Evolutionary conservation across 2,329 filamentous ascomycete genomes (phyloP).

Genomic region (Scedosporium apiospermum): DNA sequence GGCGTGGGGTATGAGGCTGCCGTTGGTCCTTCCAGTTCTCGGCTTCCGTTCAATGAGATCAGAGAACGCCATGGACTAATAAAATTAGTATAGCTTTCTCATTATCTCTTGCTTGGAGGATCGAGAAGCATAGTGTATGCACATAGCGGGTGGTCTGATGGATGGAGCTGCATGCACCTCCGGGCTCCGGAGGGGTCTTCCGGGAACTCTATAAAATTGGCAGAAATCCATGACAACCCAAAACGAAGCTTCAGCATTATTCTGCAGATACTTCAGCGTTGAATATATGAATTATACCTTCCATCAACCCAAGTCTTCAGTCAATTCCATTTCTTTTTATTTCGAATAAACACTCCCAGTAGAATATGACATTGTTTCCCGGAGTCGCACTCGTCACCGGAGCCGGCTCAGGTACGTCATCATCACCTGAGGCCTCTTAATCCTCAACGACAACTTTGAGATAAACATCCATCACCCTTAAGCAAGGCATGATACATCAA

Average conservation of each 20-base stretch:
- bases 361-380: slow-evolving; percentile 16
- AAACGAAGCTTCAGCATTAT: too few species aligned
- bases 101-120: not conserved
- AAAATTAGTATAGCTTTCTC: too few species aligned
- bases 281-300: not conserved
- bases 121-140: not conserved
- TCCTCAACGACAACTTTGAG: too few species aligned
- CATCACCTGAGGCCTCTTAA: not conserved
- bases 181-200: not conserved
- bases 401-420: slow-evolving; percentile 18
- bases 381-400: slow-evolving; percentile 22
- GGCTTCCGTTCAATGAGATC: not conserved
- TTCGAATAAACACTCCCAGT: not conserved
- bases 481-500: not conserved
- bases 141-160: not conserved
- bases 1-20: too few species aligned
- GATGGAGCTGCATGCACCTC: not conserved
- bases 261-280: too few species aligned
- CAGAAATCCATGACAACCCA: not conserved
- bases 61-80: too few species aligned
- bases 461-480: not conserved
- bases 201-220: not conserved
- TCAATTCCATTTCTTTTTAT: not conserved
- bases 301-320: not conserved
- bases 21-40: not conserved